Conservation (phyloP, 495 filamentous ascomycete genomes). For the Xylaria nigripes region DNA sequence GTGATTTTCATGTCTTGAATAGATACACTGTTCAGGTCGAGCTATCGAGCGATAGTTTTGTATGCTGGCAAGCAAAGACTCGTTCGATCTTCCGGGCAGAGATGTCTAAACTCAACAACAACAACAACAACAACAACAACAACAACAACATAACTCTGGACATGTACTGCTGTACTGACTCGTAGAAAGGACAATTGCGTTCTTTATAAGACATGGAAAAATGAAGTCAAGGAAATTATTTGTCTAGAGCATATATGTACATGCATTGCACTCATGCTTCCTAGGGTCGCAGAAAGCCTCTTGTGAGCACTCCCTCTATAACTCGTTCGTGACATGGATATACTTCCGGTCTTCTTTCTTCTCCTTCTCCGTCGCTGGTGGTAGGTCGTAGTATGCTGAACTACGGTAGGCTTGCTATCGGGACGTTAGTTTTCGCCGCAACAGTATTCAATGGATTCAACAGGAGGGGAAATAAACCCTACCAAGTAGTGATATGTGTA, state of each 20-base stretch:
- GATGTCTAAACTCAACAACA: neutral
- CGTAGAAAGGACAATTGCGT: no score
- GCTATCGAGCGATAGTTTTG: no score
- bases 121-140: no score
- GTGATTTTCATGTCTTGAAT: no score
- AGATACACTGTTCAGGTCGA: no score
- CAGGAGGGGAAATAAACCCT: slow-evolving; percentile 29
- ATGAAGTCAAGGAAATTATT: slow-evolving; percentile 22
- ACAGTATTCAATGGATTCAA: neutral
- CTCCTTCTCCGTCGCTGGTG: slow-evolving; percentile 89
- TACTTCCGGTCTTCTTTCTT: slow-evolving; percentile 93
- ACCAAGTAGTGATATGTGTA: slow-evolving; percentile 91
- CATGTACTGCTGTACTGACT: no score
- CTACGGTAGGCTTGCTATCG: slow-evolving; percentile 75
- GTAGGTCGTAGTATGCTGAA: slow-evolving; percentile 78
- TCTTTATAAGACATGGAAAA: neutral
- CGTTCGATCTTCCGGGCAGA: no score
- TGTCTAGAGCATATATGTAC: slow-evolving; percentile 36
- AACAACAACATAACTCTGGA: no score
- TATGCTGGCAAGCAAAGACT: no score
- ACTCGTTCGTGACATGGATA: slow-evolving; percentile 84
- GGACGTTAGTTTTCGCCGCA: slow-evolving; percentile 21
- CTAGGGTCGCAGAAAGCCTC: slow-evolving; percentile 6
- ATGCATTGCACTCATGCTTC: slow-evolving; percentile 19
- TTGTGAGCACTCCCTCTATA: slow-evolving; percentile 33